Base-by-base conservation (phyloP, 2,329 filamentous ascomycete genomes). In the Colletotrichum sublineola region DNA sequence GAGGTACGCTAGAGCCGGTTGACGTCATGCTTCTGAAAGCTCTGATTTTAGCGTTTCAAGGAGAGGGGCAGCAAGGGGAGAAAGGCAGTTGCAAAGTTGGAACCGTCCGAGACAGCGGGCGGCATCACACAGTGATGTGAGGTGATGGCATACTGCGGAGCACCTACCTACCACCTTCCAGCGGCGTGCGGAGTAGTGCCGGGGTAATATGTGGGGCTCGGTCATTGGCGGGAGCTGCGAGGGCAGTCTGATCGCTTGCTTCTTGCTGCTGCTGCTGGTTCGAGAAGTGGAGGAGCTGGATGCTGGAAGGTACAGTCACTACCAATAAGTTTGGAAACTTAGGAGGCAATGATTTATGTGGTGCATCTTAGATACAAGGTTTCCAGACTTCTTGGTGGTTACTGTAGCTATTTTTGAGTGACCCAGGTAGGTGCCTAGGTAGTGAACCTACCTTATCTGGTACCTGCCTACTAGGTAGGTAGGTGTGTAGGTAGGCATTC, bases 1-100 rank as follows among this genome's bases (percentile, higher is more conserved):
- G 42, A 71, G 63, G 50, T 65, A 48, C 65, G 73, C 73, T 74
- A 74, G 61, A 73, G 72, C 53, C 33, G 15, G 44, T 66, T 74
- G 73, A 74, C 73, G 73, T 74, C 73, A 74, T 74, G 62, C 66
- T 36, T 63, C 70, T 62, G 73, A 74, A 73, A 73, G 73, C 73
- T 74, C 65, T 74, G 71, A 36, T 63, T 60, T 63, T 71, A 73
- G 71, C 68, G 71, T 73, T 73, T 73, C 71, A 73, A 73, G 40
- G 66, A 61, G 70, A 72, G 70, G 70, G 70, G 70, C 70, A 65
- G 55, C 69, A 53, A 72, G 70, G 70, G 66, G 55, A 66, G 63
- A 20, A 40, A 50, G 50, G 50, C 48, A 63, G 24, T 44, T 36
- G 11, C 29, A 15, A 53, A 29, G n/a, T 38, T 40, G 46, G 70